These are phyloP conservation scores for Magnolia kwangsiensis DNA, from an alignment of 164 flowering plant species.

Conservation along the genomic window DNA sequence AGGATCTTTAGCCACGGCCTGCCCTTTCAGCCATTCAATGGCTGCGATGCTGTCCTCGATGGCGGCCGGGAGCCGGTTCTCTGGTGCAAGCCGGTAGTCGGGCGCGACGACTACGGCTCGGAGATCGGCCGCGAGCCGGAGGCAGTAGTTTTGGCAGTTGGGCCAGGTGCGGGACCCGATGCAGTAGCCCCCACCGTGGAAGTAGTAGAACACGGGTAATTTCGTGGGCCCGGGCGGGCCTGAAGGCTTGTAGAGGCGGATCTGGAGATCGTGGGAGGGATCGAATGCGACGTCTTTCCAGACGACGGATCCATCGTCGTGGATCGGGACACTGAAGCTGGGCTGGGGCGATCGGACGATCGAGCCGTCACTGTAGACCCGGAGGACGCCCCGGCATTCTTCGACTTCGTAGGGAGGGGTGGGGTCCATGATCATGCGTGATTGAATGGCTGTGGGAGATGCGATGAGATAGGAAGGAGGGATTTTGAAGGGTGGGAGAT, in stretches of 20 bases:
- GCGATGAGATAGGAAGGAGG: neutral
- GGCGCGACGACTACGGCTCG: constrained; percentile 60
- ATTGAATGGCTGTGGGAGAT: neutral
- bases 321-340: constrained; percentile 44
- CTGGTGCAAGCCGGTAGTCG: constrained; percentile 78
- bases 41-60: constrained; percentile 56
- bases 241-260: constrained; percentile 69
- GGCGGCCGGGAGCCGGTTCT: constrained; percentile 73
- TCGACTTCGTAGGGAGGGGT: constrained; percentile 43
- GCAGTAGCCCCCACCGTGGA: constrained; percentile 86
- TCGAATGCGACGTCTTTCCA: constrained; percentile 65
- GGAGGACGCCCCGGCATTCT: constrained; percentile 63
- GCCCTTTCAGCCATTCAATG: constrained; percentile 60
- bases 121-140: constrained; percentile 48
- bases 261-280: constrained; percentile 34
- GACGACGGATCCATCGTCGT: constrained; percentile 56
- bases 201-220: constrained; percentile 60
- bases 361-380: constrained; percentile 66
- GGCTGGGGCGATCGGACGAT: constrained; percentile 53
- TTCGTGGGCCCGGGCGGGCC: constrained; percentile 24
- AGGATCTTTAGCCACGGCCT: constrained; percentile 38
- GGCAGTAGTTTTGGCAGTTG: constrained; percentile 64
- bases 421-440: neutral
- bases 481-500: neutral
- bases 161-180: constrained; percentile 70